These are phyloP conservation scores for Plenodomus lindquistii DNA, from an alignment of 2,329 filamentous ascomycete genomes.

Conservation along the genomic window DNA sequence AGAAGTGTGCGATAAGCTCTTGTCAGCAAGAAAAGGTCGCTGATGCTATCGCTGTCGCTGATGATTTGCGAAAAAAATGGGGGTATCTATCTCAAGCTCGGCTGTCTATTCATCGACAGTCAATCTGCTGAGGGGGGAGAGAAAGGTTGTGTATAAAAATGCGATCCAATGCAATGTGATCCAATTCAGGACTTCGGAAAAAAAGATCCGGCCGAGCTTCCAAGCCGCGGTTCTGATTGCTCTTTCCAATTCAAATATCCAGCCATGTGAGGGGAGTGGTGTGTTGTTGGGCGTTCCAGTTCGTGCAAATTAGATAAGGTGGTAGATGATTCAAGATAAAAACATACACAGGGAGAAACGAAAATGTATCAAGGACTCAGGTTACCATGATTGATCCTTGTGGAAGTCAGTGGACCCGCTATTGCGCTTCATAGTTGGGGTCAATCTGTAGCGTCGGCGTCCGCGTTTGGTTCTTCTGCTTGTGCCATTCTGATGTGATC, in stretches of 20 bases:
- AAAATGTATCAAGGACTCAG: not conserved
- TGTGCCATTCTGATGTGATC: constrained; percentile 71
- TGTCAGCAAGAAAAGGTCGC: not conserved
- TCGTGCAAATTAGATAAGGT: constrained; percentile 28
- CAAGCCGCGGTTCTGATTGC: not conserved
- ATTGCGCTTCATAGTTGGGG: constrained; percentile 35
- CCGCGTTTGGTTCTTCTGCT: constrained; percentile 43
- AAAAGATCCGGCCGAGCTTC: not conserved
- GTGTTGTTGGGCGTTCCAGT: not conserved
- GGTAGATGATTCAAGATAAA: constrained; percentile 2
- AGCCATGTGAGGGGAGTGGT: not conserved
- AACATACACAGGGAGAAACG: constrained; percentile 26
- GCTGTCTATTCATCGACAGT: not conserved
- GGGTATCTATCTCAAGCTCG: not conserved
- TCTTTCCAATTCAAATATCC: not conserved
- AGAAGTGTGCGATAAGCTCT: too few species aligned
- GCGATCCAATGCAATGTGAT: not conserved
- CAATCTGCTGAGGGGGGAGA: not conserved
- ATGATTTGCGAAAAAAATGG: not conserved
- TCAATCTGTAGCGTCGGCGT: constrained; percentile 47
- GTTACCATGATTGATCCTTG: not conserved
- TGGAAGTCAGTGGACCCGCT: constrained; percentile 4
- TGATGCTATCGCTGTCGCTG: not conserved
- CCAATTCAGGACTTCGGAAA: too few species aligned
- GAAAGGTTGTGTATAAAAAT: not conserved